Percentiles rank a stretch among this genome's conserved stretches.
phyloP scores from a whole-genome alignment of 192 early-diverging fungal genomes.

The Geranomyces michiganensis region DNA sequence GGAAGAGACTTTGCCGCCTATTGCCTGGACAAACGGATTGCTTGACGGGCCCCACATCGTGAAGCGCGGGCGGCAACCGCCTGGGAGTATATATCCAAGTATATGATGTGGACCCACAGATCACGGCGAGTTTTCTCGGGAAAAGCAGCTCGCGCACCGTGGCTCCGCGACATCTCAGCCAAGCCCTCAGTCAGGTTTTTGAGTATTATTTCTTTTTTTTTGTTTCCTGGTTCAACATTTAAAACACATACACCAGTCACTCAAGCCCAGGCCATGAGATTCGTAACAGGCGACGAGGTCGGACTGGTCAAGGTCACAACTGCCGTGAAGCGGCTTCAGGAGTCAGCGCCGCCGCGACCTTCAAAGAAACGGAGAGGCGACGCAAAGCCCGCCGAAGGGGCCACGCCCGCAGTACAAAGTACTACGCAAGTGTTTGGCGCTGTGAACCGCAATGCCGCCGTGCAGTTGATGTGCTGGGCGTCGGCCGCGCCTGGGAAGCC shows the following conservation, averaged over 20 bases:
- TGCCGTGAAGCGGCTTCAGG: not conserved
- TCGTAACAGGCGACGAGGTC: constrained; percentile 40
- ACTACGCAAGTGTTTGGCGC: not conserved
- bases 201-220: too few relatives aligned
- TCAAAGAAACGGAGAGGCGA: constrained; percentile 19
- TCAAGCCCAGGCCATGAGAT: constrained; percentile 13
- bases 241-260: too few relatives aligned
- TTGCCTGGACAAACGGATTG: constrained; percentile 1
- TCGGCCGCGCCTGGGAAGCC: not conserved
- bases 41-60: constrained; percentile 2
- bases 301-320: constrained; percentile 24
- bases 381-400: not conserved
- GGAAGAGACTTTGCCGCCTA: not conserved
- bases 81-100: too few relatives aligned
- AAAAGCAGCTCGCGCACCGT: too few relatives aligned
- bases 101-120: too few relatives aligned
- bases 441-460: constrained; percentile 14
- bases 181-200: too few relatives aligned
- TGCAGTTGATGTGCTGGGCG: constrained; percentile 29
- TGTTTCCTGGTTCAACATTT: too few relatives aligned
- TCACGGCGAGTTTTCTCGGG: too few relatives aligned
- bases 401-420: not conserved
- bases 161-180: too few relatives aligned
- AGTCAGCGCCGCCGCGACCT: not conserved
- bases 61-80: too few relatives aligned